phyloP scores from a whole-genome alignment of 208 protist species.

The Crithidia acanthocephali region DNA sequence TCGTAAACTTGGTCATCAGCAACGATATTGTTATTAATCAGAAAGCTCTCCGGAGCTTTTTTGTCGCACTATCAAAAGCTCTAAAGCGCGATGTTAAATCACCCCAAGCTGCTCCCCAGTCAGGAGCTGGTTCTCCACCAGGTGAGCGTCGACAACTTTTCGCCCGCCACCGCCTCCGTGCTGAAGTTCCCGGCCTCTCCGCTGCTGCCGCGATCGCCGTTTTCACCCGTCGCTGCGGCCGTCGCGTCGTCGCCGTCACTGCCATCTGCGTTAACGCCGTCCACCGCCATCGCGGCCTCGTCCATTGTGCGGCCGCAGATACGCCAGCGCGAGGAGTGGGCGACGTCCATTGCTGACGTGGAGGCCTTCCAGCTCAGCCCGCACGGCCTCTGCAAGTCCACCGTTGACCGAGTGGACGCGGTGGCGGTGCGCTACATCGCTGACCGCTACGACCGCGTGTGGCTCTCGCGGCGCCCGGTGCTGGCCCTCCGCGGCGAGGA shows the following conservation, averaged over 20 bases:
- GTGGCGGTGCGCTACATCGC: slow-evolving; percentile 64
- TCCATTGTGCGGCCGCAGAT: slow-evolving; percentile 68
- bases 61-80: too few relatives aligned
- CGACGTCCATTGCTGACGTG: slow-evolving; percentile 36
- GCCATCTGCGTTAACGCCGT: slow-evolving; percentile 18
- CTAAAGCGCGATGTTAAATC: slow-evolving; percentile 40
- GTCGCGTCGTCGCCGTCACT: slow-evolving; percentile 5
- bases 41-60: too few relatives aligned
- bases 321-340: slow-evolving; percentile 54
- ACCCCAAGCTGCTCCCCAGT: slow-evolving; percentile 57
- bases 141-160: slow-evolving; percentile 55
- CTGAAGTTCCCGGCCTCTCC: slow-evolving; percentile 34
- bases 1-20: too few relatives aligned
- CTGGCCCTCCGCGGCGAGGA: slow-evolving; percentile 27
- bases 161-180: slow-evolving; percentile 22
- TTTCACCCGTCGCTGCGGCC: slow-evolving; percentile 9
- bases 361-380: slow-evolving; percentile 41
- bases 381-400: slow-evolving; percentile 22
- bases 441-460: slow-evolving; percentile 65
- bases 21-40: too few relatives aligned
- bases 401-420: slow-evolving; percentile 10
- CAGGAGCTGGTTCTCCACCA: slow-evolving; percentile 71
- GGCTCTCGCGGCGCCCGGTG: slow-evolving; percentile 47
- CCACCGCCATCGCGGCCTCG: slow-evolving; percentile 39
- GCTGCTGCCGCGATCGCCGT: slow-evolving; percentile 27